A percentile compares a stretch with the other conserved stretches of the same genome.
phyloP scores from a whole-genome alignment of 1,284 basidiomycete genomes.

The Xerocomus nothofagi region DNA sequence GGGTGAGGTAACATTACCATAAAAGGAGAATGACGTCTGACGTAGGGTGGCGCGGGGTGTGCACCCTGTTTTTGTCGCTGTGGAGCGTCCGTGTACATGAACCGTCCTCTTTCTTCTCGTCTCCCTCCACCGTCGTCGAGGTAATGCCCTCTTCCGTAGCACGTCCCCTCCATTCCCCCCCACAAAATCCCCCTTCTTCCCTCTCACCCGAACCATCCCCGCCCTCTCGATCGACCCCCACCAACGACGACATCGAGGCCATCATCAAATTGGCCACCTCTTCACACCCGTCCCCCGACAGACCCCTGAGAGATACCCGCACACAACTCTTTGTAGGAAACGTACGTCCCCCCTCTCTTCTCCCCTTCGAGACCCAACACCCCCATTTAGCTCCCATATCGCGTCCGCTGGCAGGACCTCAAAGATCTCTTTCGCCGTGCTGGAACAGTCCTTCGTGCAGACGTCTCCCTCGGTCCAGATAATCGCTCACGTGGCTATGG shows the following conservation, averaged over 20 bases:
- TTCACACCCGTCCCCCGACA: conserved; percentile 46
- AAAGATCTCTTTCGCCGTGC: conserved; percentile 96
- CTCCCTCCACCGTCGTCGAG: conserved; percentile 5
- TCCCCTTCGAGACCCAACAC: neutral
- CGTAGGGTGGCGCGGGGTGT: conserved; percentile 31
- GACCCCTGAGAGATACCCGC: conserved; percentile 71
- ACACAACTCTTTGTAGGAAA: conserved; percentile 92
- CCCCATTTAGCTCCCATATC: conserved; percentile 75
- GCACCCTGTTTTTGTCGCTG: conserved; percentile 39
- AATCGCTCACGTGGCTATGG: conserved; percentile 92
- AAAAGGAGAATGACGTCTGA: conserved; percentile 35
- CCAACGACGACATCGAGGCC: conserved; percentile 79
- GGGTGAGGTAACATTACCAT: conserved; percentile 6
- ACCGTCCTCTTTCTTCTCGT: conserved; percentile 11
- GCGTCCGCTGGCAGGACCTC: conserved; percentile 98
- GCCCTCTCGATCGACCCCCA: conserved; percentile 40
- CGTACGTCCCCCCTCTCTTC: conserved; percentile 46
- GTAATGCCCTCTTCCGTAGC: conserved; percentile 12
- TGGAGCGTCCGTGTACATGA: conserved; percentile 36
- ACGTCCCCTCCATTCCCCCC: neutral
- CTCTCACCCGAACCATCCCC: conserved; percentile 11
- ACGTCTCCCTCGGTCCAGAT: conserved; percentile 90
- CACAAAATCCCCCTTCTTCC: neutral
- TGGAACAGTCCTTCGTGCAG: conserved; percentile 92
- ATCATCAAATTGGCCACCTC: conserved; percentile 78